These are phyloP conservation scores for Aspergillus haitiensis DNA, from an alignment of 495 filamentous ascomycete species.

Conservation along the genomic window DNA sequence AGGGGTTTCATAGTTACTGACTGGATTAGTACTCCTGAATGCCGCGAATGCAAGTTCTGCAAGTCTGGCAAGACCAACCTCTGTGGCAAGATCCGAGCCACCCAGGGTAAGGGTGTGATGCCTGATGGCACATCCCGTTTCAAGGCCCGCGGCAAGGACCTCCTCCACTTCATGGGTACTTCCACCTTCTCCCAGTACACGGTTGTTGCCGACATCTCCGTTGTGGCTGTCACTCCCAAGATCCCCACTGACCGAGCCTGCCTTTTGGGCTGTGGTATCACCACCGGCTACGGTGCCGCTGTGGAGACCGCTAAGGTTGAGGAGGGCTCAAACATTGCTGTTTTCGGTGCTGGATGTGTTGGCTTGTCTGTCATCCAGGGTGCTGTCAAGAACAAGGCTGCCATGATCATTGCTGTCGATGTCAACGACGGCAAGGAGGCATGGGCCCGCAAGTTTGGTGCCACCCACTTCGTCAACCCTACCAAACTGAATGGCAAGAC, in stretches of 20 bases:
- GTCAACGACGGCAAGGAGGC: slow-evolving; percentile 90
- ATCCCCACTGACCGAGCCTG: slow-evolving; percentile 97
- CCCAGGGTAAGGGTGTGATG: slow-evolving; percentile 95
- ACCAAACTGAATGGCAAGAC: slow-evolving; percentile 71
- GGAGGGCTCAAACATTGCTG: slow-evolving; percentile 82
- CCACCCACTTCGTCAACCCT: slow-evolving; percentile 96
- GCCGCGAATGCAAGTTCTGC: slow-evolving; percentile 98
- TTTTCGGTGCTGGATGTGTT: slow-evolving; percentile 96
- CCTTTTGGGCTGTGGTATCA: slow-evolving; percentile 95
- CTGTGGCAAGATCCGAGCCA: slow-evolving; percentile 97
- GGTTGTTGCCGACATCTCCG: slow-evolving; percentile 97
- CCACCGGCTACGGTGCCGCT: slow-evolving; percentile 95
- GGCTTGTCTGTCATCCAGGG: slow-evolving; percentile 94
- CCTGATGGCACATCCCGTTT: slow-evolving; percentile 96
- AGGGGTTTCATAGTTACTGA: slow-evolving; percentile 1
- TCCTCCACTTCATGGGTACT: slow-evolving; percentile 99
- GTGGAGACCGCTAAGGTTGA: slow-evolving; percentile 89
- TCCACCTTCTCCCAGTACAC: slow-evolving; percentile 99
- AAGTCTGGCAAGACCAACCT: slow-evolving; percentile 99
- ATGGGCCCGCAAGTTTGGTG: slow-evolving; percentile 92
- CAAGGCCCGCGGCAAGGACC: slow-evolving; percentile 86
- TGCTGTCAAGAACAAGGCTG: slow-evolving; percentile 81
- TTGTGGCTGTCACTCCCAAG: slow-evolving; percentile 85
- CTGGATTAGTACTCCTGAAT: slow-evolving; percentile 82
- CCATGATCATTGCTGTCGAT: slow-evolving; percentile 92